A percentile compares a stretch with the other conserved stretches of the same genome.
These are phyloP conservation scores for Persicaria tinctoria DNA, from an alignment of 148 eudicot genomes.

Conservation along the genomic window DNA sequence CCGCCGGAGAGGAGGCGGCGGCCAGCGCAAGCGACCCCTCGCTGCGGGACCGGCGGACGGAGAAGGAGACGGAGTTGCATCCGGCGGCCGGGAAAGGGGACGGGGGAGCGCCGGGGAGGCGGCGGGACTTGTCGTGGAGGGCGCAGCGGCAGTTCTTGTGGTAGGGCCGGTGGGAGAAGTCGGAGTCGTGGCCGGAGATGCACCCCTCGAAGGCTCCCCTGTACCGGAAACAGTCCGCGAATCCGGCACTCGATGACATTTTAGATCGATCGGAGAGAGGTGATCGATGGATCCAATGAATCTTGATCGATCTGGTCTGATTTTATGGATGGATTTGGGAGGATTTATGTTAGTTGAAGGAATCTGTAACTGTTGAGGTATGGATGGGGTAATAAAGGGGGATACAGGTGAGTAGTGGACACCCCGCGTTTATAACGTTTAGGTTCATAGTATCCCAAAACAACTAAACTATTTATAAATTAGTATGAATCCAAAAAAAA, in stretches of 20 bases:
- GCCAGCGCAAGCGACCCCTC: not conserved
- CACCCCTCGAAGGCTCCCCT: slow-evolving; percentile 5
- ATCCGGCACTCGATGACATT: not conserved
- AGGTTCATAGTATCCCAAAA: too few relatives aligned
- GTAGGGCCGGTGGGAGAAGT: slow-evolving; percentile 9
- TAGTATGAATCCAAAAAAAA: too few relatives aligned
- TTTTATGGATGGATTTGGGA: not conserved
- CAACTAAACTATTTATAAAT: too few relatives aligned
- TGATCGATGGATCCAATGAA: not conserved
- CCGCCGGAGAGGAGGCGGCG: not conserved
- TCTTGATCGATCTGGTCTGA: not conserved
- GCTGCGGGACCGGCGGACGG: not conserved
- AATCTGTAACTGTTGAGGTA: too few relatives aligned
- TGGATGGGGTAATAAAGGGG: too few relatives aligned
- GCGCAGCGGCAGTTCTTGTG: slow-evolving; percentile 9
- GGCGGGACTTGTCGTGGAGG: slow-evolving; percentile 7
- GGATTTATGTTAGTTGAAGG: too few relatives aligned
- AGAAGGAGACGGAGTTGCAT: not conserved
- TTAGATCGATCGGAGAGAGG: not conserved
- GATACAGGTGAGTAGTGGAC: too few relatives aligned
- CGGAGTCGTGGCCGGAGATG: slow-evolving; percentile 12
- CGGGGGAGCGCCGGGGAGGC: not conserved
- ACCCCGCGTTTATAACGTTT: too few relatives aligned
- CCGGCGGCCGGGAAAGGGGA: not conserved
- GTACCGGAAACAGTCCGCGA: not conserved